These are phyloP conservation scores for Apiospora pterosperma DNA, from an alignment of 2,329 filamentous ascomycete species.

Conservation along the genomic window DNA sequence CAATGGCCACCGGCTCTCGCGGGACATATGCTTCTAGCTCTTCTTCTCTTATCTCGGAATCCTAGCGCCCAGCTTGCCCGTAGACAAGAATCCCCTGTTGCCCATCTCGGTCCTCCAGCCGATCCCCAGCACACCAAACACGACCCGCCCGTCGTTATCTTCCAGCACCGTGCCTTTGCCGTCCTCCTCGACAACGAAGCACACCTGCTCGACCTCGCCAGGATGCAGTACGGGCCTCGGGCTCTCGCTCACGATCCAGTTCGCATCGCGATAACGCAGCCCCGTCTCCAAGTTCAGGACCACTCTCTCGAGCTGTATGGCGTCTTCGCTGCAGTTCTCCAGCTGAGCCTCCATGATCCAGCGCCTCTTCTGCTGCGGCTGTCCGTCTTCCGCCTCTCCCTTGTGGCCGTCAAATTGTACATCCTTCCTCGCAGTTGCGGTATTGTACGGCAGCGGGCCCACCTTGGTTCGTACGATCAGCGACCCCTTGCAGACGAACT, in stretches of 20 bases:
- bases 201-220: slow-evolving; percentile 63
- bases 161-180: slow-evolving; percentile 36
- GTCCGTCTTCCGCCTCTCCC: not conserved
- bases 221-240: slow-evolving; percentile 56
- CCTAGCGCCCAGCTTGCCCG: slow-evolving; percentile 70
- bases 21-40: not conserved
- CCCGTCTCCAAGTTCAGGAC: slow-evolving; percentile 51
- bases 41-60: slow-evolving; percentile 23
- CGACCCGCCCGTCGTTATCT: slow-evolving; percentile 55
- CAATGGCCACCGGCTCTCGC: not conserved
- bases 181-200: slow-evolving; percentile 56
- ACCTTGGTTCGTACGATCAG: slow-evolving; percentile 90
- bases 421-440: slow-evolving; percentile 20
- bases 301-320: slow-evolving; percentile 72
- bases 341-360: slow-evolving; percentile 76
- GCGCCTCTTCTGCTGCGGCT: slow-evolving; percentile 16
- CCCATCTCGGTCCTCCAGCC: slow-evolving; percentile 91
- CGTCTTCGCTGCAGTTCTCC: slow-evolving; percentile 86
- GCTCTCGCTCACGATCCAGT: slow-evolving; percentile 47
- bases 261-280: slow-evolving; percentile 50
- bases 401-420: too few relatives aligned
- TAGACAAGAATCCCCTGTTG: slow-evolving; percentile 81
- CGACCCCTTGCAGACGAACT: slow-evolving; percentile 89
- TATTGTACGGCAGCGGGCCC: slow-evolving; percentile 51
- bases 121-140: slow-evolving; percentile 79